Conservation (phyloP, 768 basidiomycete species). For the Collybia mongolica region DNA sequence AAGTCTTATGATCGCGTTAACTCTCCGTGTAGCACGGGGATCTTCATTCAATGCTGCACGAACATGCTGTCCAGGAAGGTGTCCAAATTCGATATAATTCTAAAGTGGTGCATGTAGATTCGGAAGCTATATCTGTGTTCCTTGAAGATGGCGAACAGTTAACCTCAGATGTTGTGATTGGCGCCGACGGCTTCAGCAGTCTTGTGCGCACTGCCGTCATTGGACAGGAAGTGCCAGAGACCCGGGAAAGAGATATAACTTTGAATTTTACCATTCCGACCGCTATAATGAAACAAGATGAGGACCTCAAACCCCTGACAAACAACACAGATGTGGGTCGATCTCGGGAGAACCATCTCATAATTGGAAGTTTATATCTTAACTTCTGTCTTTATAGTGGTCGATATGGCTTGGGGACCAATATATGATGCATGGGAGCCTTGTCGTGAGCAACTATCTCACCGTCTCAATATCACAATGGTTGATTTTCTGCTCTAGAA, state of each 20-base stretch:
- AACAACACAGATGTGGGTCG: constrained; percentile 28
- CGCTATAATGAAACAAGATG: constrained; percentile 26
- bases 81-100: constrained; percentile 43
- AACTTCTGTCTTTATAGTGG: constrained; percentile 23
- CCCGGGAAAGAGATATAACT: constrained; percentile 23
- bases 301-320: constrained; percentile 26
- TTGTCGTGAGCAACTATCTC: constrained; percentile 18
- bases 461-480: background rate
- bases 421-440: constrained; percentile 25
- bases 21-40: constrained; percentile 44
- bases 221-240: constrained; percentile 22
- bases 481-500: constrained; percentile 16
- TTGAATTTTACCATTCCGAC: constrained; percentile 31
- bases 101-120: constrained; percentile 30
- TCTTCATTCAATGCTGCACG: constrained; percentile 44
- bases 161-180: constrained; percentile 53
- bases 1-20: background rate
- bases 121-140: constrained; percentile 30
- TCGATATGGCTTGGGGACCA: constrained; percentile 29
- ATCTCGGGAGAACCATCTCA: background rate
- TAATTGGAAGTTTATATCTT: background rate
- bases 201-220: constrained; percentile 31
- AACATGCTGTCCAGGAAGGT: constrained; percentile 45
- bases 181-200: constrained; percentile 56
- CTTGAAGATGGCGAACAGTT: constrained; percentile 42